Conservation (phyloP, 805 yeast genomes). For the Candida tibetensis region DNA sequence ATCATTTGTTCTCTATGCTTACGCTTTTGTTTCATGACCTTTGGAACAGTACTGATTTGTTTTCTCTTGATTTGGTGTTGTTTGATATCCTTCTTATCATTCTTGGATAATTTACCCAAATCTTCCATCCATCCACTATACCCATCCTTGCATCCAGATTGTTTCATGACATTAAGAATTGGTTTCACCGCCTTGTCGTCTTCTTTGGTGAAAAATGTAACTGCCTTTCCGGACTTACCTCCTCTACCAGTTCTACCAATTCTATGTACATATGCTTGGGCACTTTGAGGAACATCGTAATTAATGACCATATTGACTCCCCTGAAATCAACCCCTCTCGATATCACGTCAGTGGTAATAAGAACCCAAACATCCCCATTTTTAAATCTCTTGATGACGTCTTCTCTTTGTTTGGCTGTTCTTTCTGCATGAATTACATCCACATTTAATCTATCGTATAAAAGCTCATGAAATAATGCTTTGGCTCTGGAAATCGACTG, state of each 20-base stretch:
- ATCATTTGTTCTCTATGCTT: conserved; percentile 68
- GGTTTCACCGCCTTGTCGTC: conserved; percentile 75
- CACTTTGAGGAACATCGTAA: conserved; percentile 91
- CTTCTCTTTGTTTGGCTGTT: conserved; percentile 83
- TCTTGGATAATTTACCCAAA: conserved; percentile 60
- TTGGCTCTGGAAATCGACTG: conserved; percentile 93
- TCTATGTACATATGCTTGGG: conserved; percentile 95
- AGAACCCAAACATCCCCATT: conserved; percentile 93
- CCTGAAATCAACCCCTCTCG: conserved; percentile 96
- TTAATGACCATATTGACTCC: conserved; percentile 93
- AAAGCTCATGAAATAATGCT: conserved; percentile 87
- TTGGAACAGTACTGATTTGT: conserved; percentile 82
- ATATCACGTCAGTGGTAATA: conserved; percentile 92
- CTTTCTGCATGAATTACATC: conserved; percentile 96
- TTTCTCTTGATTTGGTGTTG: conserved; percentile 59
- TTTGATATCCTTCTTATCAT: conserved; percentile 60
- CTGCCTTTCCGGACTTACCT: conserved; percentile 80
- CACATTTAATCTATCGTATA: conserved; percentile 88
- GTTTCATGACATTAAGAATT: conserved; percentile 91
- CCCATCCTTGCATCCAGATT: conserved; percentile 67
- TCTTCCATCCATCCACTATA: conserved; percentile 81
- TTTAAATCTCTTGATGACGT: conserved; percentile 78
- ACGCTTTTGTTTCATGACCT: conserved; percentile 60
- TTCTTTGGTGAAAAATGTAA: conserved; percentile 90
- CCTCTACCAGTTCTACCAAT: conserved; percentile 99